These are phyloP conservation scores for Melastoma malabathricum DNA, from an alignment of 345 rosid species.

Conservation along the genomic window DNA sequence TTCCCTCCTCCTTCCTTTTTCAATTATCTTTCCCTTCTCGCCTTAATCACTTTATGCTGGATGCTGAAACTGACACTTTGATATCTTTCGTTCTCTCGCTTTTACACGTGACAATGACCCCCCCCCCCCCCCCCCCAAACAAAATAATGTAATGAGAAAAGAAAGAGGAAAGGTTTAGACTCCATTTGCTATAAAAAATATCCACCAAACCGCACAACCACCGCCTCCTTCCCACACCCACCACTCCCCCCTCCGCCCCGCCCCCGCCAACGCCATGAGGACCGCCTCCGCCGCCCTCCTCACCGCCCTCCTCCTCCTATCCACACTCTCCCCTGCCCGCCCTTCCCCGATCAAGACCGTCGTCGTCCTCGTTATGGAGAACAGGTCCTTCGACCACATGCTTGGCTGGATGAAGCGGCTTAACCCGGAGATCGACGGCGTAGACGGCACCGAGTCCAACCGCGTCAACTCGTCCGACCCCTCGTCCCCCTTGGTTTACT, in stretches of 20 bases:
- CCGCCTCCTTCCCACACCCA: too few relatives aligned
- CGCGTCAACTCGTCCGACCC: slow-evolving; percentile 39
- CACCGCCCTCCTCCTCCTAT: neutral
- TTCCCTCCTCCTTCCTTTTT: too few relatives aligned
- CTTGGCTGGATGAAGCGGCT: slow-evolving; percentile 93
- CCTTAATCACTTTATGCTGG: too few relatives aligned
- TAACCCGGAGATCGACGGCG: slow-evolving; percentile 79
- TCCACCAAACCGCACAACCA: too few relatives aligned
- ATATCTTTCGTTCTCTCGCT: too few relatives aligned
- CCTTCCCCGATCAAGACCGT: slow-evolving; percentile 48
- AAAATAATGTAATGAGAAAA: too few relatives aligned
- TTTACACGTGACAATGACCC: too few relatives aligned
- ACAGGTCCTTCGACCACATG: slow-evolving; percentile 94
- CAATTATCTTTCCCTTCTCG: too few relatives aligned
- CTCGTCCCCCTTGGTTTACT: slow-evolving; percentile 21
- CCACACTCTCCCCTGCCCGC: slow-evolving; percentile 3
- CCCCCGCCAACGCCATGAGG: neutral
- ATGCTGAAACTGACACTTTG: too few relatives aligned
- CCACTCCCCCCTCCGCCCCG: neutral
- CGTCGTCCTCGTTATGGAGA: slow-evolving; percentile 82
- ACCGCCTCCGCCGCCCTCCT: neutral
- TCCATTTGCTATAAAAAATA: too few relatives aligned
- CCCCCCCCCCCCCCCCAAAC: too few relatives aligned
- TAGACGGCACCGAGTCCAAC: slow-evolving; percentile 55
- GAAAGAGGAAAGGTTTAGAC: too few relatives aligned